These are phyloP conservation scores for Spergularia bocconei DNA, from an alignment of 148 eudicot genomes.

Conservation along the genomic window DNA sequence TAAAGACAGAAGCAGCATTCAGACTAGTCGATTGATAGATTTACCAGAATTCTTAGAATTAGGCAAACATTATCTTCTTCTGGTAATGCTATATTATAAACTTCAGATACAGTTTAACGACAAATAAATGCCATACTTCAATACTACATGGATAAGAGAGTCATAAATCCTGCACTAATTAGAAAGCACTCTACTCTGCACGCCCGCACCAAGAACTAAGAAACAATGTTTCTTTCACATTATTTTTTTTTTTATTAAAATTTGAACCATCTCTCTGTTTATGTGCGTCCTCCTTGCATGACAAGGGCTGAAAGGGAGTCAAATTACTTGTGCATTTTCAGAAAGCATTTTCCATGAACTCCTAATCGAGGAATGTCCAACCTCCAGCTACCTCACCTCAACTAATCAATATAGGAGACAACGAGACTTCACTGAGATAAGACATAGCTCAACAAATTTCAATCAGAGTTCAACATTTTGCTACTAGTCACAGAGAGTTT, in stretches of 20 bases:
- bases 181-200: neutral
- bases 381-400: neutral
- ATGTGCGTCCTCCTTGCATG: neutral
- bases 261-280: too few relatives aligned
- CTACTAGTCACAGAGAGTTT: too few relatives aligned
- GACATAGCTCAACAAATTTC: neutral
- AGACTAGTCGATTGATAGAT: slow-evolving; percentile 1
- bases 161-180: neutral
- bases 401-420: neutral
- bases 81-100: neutral
- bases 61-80: neutral
- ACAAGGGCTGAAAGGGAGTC: neutral
- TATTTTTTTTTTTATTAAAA: too few relatives aligned
- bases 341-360: neutral
- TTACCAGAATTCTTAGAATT: neutral
- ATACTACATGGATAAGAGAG: neutral
- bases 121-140: neutral
- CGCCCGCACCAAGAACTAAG: neutral
- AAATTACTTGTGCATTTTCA: neutral
- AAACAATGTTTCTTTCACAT: neutral
- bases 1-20: neutral
- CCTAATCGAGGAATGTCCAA: neutral
- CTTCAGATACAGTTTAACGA: neutral
- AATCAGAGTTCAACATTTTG: neutral
- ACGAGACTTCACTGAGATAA: neutral